phyloP scores from a whole-genome alignment of 331 rosid species.

The Saraca asoca region DNA sequence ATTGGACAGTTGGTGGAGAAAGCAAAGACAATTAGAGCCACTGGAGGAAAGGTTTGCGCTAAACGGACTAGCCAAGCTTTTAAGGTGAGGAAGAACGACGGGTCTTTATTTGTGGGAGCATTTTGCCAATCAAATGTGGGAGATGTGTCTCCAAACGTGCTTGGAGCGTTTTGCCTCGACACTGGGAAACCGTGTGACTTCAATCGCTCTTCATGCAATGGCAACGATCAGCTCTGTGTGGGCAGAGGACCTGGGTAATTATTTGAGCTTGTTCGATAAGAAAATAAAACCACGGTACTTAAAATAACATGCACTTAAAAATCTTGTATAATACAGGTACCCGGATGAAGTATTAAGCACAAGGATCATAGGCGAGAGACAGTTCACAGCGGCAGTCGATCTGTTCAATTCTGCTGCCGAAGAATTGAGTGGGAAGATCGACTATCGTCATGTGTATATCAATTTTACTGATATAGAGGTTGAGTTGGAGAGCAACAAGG shows the following conservation, averaged over 20 bases:
- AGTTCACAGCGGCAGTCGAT: slow-evolving; percentile 56
- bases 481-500: slow-evolving; percentile 44
- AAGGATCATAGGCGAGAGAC: slow-evolving; percentile 76
- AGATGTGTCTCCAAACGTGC: slow-evolving; percentile 83
- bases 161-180: slow-evolving; percentile 79
- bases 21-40: slow-evolving; percentile 54
- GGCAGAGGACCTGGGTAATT: slow-evolving; percentile 83
- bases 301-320: neutral
- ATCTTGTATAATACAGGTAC: slow-evolving; percentile 46
- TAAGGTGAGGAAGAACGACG: slow-evolving; percentile 71
- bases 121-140: slow-evolving; percentile 94
- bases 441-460: slow-evolving; percentile 66
- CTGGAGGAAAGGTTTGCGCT: slow-evolving; percentile 58
- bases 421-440: slow-evolving; percentile 56
- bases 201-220: slow-evolving; percentile 74
- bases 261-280: neutral
- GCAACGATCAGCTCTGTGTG: slow-evolving; percentile 66
- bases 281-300: too few relatives aligned
- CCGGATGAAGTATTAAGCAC: slow-evolving; percentile 82
- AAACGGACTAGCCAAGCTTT: slow-evolving; percentile 50
- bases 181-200: slow-evolving; percentile 74
- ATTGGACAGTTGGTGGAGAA: slow-evolving; percentile 38
- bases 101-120: slow-evolving; percentile 77
- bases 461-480: slow-evolving; percentile 70
- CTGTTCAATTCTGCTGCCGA: slow-evolving; percentile 57